Conservation (phyloP, 345 rosid species). For the Brassica juncea region DNA sequence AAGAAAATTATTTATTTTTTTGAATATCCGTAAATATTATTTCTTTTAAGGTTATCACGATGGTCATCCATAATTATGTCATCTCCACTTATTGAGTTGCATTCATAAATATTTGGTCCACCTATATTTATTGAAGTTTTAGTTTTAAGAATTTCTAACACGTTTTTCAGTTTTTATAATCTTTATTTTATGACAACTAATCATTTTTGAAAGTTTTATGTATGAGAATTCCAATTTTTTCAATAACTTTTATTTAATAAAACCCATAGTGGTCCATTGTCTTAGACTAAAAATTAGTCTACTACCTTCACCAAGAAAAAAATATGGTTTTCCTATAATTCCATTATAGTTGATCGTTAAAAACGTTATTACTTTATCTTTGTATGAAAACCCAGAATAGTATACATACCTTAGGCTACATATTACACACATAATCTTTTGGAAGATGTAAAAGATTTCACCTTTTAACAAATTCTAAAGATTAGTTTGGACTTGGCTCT, state of each 20-base stretch:
- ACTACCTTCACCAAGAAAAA: not conserved
- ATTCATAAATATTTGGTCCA: slow-evolving; percentile 21
- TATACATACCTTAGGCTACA: not conserved
- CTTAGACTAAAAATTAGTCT: not conserved
- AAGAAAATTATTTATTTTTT: not conserved
- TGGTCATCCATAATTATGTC: slow-evolving; percentile 26
- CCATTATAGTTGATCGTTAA: not conserved
- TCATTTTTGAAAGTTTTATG: not conserved
- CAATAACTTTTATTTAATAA: not conserved
- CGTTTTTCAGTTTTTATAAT: slow-evolving; percentile 2
- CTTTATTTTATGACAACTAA: not conserved
- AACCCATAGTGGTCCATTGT: not conserved
- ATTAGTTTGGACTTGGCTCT: slow-evolving; percentile 7
- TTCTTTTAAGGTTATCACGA: slow-evolving; percentile 35
- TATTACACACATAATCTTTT: not conserved
- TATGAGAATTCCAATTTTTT: not conserved
- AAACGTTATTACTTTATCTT: not conserved
- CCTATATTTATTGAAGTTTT: not conserved
- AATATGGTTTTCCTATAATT: not conserved
- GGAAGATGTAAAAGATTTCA: not conserved
- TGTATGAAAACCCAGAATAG: not conserved
- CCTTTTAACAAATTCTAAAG: not conserved
- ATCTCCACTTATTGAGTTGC: slow-evolving; percentile 28
- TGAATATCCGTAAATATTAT: slow-evolving; percentile 20
- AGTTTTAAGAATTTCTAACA: not conserved